Percentiles rank a stretch among this genome's conserved stretches.
phyloP scores from a whole-genome alignment of 75 land plant genomes.

The Pinus albicaulis region DNA sequence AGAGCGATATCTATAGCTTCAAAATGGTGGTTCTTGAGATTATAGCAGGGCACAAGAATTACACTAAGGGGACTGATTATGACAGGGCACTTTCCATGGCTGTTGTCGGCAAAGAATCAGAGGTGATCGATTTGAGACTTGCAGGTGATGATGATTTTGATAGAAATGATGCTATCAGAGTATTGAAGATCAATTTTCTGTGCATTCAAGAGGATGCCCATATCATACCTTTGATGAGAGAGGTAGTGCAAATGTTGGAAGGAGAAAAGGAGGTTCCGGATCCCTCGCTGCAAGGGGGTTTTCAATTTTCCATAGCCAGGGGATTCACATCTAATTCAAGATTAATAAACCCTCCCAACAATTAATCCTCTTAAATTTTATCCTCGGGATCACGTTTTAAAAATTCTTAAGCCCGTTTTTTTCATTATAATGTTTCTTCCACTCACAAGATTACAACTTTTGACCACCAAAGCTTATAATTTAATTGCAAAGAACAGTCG shows the following conservation, averaged over 20 bases:
- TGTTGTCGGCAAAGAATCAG: not conserved
- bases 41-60: constrained; percentile 12
- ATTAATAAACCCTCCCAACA: too few species aligned
- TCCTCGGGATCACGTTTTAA: too few species aligned
- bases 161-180: not conserved
- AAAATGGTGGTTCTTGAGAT: constrained; percentile 25
- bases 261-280: constrained; percentile 14
- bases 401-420: too few species aligned
- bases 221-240: constrained; percentile 17
- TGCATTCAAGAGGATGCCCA: constrained; percentile 30
- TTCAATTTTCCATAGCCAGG: not conserved
- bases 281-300: constrained; percentile 7
- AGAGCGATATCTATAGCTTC: constrained; percentile 32
- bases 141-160: not conserved
- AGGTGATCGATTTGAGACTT: constrained; percentile 10
- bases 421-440: too few species aligned
- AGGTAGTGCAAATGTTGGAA: constrained; percentile 30
- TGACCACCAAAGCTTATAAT: too few species aligned
- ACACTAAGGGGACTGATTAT: not conserved
- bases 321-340: not conserved
- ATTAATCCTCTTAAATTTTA: too few species aligned
- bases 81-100: not conserved
- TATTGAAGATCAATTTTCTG: constrained; percentile 15
- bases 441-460: too few species aligned
- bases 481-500: too few species aligned